Conservation (phyloP, 1,284 basidiomycete species). For the Ganoderma resinaceum region DNA sequence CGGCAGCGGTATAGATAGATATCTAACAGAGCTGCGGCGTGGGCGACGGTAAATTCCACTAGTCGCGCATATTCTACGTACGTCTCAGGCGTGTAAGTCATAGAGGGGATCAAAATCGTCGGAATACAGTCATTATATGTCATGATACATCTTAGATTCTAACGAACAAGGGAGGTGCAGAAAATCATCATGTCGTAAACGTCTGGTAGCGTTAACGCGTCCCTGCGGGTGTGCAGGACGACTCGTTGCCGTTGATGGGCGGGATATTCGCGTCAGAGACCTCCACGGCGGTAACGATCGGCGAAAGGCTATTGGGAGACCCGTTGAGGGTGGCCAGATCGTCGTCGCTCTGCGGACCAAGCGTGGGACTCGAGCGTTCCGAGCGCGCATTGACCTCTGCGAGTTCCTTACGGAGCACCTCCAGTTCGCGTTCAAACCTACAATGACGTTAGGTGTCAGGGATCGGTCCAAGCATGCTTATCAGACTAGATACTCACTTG, state of each 20-base stretch:
- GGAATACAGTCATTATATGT: conserved; percentile 25
- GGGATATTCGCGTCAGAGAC: conserved; percentile 25
- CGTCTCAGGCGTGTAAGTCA: background rate
- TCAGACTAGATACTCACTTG: conserved; percentile 65
- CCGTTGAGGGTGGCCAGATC: conserved; percentile 36
- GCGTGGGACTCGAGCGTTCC: conserved; percentile 57
- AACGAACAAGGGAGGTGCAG: background rate
- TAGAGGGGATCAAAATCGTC: background rate
- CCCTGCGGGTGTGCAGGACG: background rate
- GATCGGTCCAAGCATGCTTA: background rate
- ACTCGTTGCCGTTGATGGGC: conserved; percentile 14
- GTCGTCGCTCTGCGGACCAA: conserved; percentile 41
- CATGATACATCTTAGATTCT: conserved; percentile 20
- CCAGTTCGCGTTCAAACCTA: conserved; percentile 91
- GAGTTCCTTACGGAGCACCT: conserved; percentile 86
- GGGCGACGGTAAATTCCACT: background rate
- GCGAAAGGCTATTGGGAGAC: conserved; percentile 37
- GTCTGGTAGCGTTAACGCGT: background rate
- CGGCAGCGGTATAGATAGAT: background rate
- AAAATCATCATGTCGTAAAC: background rate
- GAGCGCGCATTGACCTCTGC: conserved; percentile 61
- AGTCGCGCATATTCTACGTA: background rate
- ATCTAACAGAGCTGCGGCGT: background rate
- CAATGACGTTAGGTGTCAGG: conserved; percentile 12
- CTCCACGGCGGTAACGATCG: conserved; percentile 33